Evolutionary conservation across 306 rosid species (phyloP).

Genomic region (Vicia faba): DNA sequence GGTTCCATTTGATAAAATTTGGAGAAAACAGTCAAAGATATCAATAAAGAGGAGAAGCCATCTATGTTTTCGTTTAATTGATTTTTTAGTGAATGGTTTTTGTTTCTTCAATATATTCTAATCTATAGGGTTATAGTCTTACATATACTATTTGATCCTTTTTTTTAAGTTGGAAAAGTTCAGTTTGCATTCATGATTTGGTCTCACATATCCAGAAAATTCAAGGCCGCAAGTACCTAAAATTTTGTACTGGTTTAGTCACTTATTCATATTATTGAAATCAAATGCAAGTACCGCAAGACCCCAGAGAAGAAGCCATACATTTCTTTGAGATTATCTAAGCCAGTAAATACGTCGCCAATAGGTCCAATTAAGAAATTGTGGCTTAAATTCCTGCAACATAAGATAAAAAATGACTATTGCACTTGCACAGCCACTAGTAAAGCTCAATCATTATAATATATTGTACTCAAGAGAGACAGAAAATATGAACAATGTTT

Average conservation of each 20-base stretch:
- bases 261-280: constrained; percentile 27
- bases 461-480: constrained; percentile 5
- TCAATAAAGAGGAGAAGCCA: constrained; percentile 1
- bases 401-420: constrained; percentile 24
- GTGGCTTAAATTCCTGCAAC: constrained; percentile 90
- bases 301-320: constrained; percentile 48
- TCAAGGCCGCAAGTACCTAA: constrained; percentile 18
- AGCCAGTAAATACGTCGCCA: constrained; percentile 77
- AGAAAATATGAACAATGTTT: constrained; percentile 1
- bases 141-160: constrained; percentile 10
- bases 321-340: constrained; percentile 78
- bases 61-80: neutral
- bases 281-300: constrained; percentile 29
- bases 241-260: constrained; percentile 22
- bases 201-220: constrained; percentile 2
- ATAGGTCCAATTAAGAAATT: constrained; percentile 76
- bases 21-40: constrained; percentile 11
- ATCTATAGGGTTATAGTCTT: neutral
- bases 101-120: neutral
- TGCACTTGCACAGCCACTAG: constrained; percentile 32
- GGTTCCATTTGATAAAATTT: constrained; percentile 21
- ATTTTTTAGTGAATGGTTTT: constrained; percentile 5
- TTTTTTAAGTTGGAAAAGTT: constrained; percentile 4
- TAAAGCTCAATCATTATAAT: constrained; percentile 20
- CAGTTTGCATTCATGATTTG: constrained; percentile 16